Evolutionary conservation across 1,139 yeast genomes (phyloP).

Genomic region (Saccharomyces uvarum): DNA sequence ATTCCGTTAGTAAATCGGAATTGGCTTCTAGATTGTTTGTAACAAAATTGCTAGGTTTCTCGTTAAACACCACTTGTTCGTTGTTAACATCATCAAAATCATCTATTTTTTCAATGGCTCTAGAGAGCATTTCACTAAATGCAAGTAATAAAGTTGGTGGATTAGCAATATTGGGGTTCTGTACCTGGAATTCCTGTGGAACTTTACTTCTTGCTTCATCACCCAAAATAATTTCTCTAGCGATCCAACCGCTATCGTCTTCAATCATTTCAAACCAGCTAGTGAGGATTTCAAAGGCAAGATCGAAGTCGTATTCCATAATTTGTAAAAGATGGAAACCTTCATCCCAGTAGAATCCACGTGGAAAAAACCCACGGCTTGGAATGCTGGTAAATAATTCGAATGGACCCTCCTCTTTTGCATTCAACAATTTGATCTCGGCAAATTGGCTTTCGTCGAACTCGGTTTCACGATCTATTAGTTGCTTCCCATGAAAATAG

Average conservation of each 20-base stretch:
- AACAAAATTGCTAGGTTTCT: conserved; percentile 21
- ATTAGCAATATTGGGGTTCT: conserved; percentile 85
- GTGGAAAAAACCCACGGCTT: conserved; percentile 86
- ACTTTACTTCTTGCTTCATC: conserved; percentile 85
- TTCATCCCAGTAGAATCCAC: conserved; percentile 99
- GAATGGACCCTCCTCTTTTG: conserved; percentile 55
- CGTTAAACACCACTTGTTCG: conserved; percentile 1
- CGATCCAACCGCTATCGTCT: conserved; percentile 93
- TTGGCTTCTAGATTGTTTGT: conserved; percentile 40
- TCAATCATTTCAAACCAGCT: conserved; percentile 88
- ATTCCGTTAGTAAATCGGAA: conserved; percentile 54
- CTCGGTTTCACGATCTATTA: conserved; percentile 67
- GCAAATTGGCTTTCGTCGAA: conserved; percentile 61
- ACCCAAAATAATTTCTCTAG: conserved; percentile 90
- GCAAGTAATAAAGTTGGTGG: conserved; percentile 91
- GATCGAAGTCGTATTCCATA: conserved; percentile 74
- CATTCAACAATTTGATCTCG: conserved; percentile 43
- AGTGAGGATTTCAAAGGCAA: conserved; percentile 69
- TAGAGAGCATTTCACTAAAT: conserved; percentile 58
- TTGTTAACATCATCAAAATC: conserved; percentile 6
- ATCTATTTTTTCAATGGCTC: conserved; percentile 31
- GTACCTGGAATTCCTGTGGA: conserved; percentile 77
- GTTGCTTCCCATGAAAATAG: conserved; percentile 78
- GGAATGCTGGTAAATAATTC: conserved; percentile 82
- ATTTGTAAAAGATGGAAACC: conserved; percentile 89